Base-by-base conservation (phyloP, 768 basidiomycete species). In the Xerocomellus intermedius region DNA sequence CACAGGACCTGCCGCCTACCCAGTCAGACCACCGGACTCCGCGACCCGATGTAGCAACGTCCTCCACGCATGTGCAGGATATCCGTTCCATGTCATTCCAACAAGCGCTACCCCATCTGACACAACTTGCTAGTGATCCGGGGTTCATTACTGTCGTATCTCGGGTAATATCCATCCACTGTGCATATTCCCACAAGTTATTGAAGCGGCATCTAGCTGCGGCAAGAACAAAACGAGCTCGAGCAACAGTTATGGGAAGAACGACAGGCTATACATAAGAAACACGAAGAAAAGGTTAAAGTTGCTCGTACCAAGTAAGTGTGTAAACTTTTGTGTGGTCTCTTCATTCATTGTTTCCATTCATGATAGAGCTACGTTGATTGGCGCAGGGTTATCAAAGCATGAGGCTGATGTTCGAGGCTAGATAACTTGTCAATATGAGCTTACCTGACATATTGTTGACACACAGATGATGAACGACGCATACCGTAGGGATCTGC, bases 161-260 rank as follows among this genome's bases (percentile, higher is more conserved):
- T 41, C 77, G 80, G 72, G 89, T 87, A 71, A 35, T 71, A 59
- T 26, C n/a, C 26, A 59, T 48, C 42, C 24, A 55, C 37, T 24
- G 13, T 33, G 16, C 28, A 7, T 45, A 24, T 39, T 52, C 50
- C 24, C 46, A 57, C 51, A 14, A 10, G 16, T 58, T 32, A 56
- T 50, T 63, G 36, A 56, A 44, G 24, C 21, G 24, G 37, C 48
- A 50, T 48, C 19, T 63, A 91, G 91, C 74, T 94, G 63, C 87
- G 83, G 69, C 70, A 79, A 50, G 86, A 89, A 46, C 91, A 94
- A 72, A 76, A 83, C 52, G 74, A 76, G 22, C 74, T 92, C 33
- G 91, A 94, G 68, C 78, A 73, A 56, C 78, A 77, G 54, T 69
- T 92, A 35, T 91, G 82, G 83, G 77, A 82, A 54, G 89, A 89